Percentiles rank a stretch among this genome's conserved stretches.
Conservation (phyloP, 306 rosid species). For the Begonia peltatifolia region DNA sequence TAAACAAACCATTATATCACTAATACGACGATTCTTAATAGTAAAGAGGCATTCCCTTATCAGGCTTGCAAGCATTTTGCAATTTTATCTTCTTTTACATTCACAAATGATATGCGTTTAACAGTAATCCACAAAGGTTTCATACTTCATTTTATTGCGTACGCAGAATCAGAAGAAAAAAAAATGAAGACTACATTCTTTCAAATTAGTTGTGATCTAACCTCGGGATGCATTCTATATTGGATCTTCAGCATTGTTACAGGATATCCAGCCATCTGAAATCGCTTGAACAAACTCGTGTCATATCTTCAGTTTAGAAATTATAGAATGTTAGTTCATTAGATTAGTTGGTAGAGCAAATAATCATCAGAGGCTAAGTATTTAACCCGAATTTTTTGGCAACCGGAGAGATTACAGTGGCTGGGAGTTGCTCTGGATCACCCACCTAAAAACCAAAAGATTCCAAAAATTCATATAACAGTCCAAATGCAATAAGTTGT, state of each 20-base stretch:
- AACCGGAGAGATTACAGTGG: constrained; percentile 71
- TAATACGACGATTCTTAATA: too few species aligned
- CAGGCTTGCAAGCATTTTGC: too few species aligned
- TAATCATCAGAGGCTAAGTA: constrained; percentile 1
- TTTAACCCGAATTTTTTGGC: constrained; percentile 62
- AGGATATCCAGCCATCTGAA: constrained; percentile 80
- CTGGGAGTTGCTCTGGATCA: constrained; percentile 97
- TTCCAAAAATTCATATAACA: neutral
- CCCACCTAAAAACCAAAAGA: constrained; percentile 39
- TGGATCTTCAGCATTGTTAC: constrained; percentile 92
- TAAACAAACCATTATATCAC: too few species aligned
- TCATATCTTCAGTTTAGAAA: constrained; percentile 52
- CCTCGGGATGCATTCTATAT: constrained; percentile 99
- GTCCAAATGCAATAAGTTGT: neutral
- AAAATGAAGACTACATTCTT: neutral
- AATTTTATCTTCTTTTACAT: too few species aligned
- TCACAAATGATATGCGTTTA: too few species aligned
- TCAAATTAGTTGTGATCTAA: constrained; percentile 22
- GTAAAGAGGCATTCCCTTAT: too few species aligned
- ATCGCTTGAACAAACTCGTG: constrained; percentile 77
- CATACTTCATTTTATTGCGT: neutral
- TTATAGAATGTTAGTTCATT: neutral
- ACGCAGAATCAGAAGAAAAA: neutral
- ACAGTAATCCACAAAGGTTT: too few species aligned
- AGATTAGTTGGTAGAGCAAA: neutral